phyloP scores from a whole-genome alignment of 1,284 basidiomycete species.

The Wallemia hederae region DNA sequence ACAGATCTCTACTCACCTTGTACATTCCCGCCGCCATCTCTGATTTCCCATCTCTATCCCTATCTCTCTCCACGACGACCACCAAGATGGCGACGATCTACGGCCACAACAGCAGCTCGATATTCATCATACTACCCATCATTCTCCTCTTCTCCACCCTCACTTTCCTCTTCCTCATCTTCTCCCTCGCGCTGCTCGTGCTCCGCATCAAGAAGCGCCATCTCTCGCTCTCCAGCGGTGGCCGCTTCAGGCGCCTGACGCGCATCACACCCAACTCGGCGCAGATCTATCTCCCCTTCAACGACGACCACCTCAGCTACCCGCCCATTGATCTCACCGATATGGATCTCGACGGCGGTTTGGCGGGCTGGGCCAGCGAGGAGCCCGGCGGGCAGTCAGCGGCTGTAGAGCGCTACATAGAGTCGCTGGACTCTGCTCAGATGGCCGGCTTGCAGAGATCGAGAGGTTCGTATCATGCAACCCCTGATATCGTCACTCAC shows the following conservation, averaged over 20 bases:
- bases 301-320: constrained; percentile 2
- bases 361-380: background rate
- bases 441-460: background rate
- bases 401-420: background rate
- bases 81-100: constrained; percentile 7
- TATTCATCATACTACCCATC: constrained; percentile 59
- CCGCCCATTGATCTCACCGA: background rate
- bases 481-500: constrained; percentile 2
- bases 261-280: constrained; percentile 8
- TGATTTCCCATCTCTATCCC: background rate
- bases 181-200: constrained; percentile 58
- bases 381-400: background rate
- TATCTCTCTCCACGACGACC: too few relatives aligned
- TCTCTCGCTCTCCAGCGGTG: constrained; percentile 4
- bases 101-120: constrained; percentile 14
- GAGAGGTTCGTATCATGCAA: background rate
- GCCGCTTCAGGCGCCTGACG: background rate
- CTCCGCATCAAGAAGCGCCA: constrained; percentile 53
- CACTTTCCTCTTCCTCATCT: constrained; percentile 64
- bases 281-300: background rate
- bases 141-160: constrained; percentile 76
- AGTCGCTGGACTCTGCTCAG: background rate
- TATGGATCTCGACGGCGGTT: background rate
- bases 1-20: too few relatives aligned
- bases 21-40: background rate